A percentile compares a stretch with the other conserved stretches of the same genome.
phyloP scores from a whole-genome alignment of 306 rosid species.

The Hippophae gyantsensis region DNA sequence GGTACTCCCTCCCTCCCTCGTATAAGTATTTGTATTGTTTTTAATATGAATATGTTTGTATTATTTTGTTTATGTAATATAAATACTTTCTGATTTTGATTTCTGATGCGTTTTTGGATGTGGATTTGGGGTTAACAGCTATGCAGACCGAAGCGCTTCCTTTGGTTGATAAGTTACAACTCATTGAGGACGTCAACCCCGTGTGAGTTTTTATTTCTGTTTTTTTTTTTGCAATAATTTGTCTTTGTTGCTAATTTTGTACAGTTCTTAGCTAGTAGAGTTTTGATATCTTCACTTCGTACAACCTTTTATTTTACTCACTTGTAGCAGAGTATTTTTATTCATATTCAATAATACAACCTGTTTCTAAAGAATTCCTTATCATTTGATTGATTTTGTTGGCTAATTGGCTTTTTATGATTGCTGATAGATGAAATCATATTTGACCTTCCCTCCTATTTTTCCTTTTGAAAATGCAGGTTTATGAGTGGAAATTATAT shows the following conservation, averaged over 20 bases:
- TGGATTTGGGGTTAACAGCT: conserved; percentile 37
- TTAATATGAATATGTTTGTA: background rate
- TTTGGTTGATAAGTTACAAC: conserved; percentile 58
- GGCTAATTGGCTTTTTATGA: too few species aligned
- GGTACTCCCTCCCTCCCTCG: conserved; percentile 30
- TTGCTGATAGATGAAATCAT: too few species aligned
- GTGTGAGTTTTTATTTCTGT: conserved; percentile 37
- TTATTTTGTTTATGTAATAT: background rate
- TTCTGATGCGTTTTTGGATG: background rate
- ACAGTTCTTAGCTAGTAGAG: background rate
- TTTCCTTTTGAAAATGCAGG: too few species aligned
- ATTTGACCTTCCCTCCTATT: too few species aligned
- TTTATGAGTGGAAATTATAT: too few species aligned
- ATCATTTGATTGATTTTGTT: background rate
- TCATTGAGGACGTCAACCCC: conserved; percentile 46
- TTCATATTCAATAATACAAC: background rate
- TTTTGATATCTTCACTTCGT: conserved; percentile 8
- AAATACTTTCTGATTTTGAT: background rate
- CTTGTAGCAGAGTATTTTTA: background rate
- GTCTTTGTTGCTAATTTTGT: background rate
- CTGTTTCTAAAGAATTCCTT: background rate
- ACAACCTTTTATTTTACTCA: background rate
- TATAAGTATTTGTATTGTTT: background rate
- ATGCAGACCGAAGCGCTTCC: conserved; percentile 98
- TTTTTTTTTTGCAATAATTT: background rate